Conservation (phyloP, 371 early-diverging fungal genomes). For the Syncephalastrum monosporum region DNA sequence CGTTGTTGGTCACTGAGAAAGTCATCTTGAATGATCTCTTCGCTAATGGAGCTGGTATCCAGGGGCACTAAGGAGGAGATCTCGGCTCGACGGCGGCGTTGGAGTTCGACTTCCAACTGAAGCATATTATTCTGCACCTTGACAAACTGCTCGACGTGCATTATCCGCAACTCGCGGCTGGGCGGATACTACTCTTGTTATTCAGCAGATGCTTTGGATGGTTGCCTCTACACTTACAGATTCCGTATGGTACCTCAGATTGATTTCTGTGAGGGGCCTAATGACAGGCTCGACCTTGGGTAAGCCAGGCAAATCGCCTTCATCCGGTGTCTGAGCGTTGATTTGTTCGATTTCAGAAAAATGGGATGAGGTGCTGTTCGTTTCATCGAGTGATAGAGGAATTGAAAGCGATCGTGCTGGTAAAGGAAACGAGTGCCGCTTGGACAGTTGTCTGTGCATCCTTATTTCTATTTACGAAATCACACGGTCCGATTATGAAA, state of each 20-base stretch:
- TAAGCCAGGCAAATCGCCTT: not conserved
- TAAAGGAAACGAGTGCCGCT: too few species aligned
- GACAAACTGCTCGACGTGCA: slow-evolving; percentile 6
- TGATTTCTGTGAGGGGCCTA: slow-evolving; percentile 20
- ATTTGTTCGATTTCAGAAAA: slow-evolving; percentile 14
- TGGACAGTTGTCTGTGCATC: too few species aligned
- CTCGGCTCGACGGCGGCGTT: slow-evolving; percentile 9
- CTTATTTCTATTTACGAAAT: too few species aligned
- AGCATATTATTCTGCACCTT: slow-evolving; percentile 8
- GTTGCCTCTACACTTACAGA: slow-evolving; percentile 7
- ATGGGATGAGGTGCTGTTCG: slow-evolving; percentile 2
- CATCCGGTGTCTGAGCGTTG: not conserved
- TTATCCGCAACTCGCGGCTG: not conserved
- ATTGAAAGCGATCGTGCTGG: too few species aligned
- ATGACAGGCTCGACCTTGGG: slow-evolving; percentile 12
- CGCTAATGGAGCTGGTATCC: slow-evolving; percentile 7
- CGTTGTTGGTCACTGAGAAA: not conserved
- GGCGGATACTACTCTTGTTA: slow-evolving; percentile 5
- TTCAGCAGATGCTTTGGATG: not conserved
- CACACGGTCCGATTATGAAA: too few species aligned
- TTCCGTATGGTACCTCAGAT: slow-evolving; percentile 16
- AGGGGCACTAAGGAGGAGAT: slow-evolving; percentile 14
- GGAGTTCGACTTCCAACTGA: slow-evolving; percentile 14
- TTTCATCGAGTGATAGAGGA: too few species aligned
- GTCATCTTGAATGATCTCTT: slow-evolving; percentile 10